Conservation (phyloP, 2,329 filamentous ascomycete species). For the Alternaria sp. region DNA sequence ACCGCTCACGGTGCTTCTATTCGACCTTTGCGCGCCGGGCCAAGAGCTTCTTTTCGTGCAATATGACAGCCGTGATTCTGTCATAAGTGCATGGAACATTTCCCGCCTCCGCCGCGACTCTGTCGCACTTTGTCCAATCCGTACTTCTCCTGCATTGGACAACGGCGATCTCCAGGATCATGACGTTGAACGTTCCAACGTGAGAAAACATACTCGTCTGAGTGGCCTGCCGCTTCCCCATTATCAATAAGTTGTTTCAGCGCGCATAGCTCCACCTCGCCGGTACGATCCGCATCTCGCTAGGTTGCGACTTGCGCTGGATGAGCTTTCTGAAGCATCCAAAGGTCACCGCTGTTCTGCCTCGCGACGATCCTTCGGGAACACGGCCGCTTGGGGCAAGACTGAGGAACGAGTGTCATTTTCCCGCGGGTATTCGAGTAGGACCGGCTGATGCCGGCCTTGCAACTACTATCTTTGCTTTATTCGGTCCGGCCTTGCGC, state of each 20-base stretch:
- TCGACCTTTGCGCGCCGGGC: conserved; percentile 15
- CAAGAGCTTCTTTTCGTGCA: conserved; percentile 13
- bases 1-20: conserved; percentile 18
- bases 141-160: conserved; percentile 13
- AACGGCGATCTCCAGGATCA: conserved; percentile 27
- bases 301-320: conserved; percentile 5
- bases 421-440: background rate
- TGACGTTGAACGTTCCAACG: conserved; percentile 27
- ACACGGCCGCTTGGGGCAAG: conserved; percentile 6
- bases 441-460: conserved; percentile 5
- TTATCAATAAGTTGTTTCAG: conserved; percentile 15
- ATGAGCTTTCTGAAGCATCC: background rate
- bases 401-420: conserved; percentile 2
- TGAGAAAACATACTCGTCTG: conserved; percentile 12
- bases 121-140: conserved; percentile 8
- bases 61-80: background rate
- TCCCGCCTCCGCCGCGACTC: conserved; percentile 6
- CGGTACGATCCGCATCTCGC: conserved; percentile 19
- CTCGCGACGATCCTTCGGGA: conserved; percentile 25
- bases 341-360: conserved; percentile 31
- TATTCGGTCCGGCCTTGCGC: conserved; percentile 8
- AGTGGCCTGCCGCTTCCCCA: conserved; percentile 15
- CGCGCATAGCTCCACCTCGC: conserved; percentile 13
- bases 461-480: conserved; percentile 1
- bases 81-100: conserved; percentile 6